phyloP scores from a whole-genome alignment of 2,329 filamentous ascomycete genomes.

The Ceratocystis huliohia region DNA sequence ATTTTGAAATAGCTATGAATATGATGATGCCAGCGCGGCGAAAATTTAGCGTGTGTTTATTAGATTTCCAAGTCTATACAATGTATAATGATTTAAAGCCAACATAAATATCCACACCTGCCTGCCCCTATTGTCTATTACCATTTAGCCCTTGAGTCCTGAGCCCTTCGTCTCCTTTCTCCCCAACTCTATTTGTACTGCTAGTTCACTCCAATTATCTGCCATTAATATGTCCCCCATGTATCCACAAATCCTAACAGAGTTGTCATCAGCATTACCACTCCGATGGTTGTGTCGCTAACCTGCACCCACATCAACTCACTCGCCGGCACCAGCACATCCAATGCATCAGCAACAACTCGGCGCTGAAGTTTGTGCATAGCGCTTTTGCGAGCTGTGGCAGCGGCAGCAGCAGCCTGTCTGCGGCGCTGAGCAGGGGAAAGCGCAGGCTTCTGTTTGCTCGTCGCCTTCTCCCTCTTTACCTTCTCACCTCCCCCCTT shows the following conservation, averaged over 20 bases:
- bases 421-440: neutral
- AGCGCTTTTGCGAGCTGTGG: neutral
- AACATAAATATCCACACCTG: neutral
- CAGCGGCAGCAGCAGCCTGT: neutral
- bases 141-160: neutral
- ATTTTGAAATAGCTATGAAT: neutral
- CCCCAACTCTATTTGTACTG: neutral
- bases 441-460: constrained; percentile 11
- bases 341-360: constrained; percentile 45
- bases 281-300: constrained; percentile 40
- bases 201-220: no score
- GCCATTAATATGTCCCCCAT: constrained; percentile 40
- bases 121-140: neutral
- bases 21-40: neutral
- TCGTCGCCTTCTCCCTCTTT: constrained; percentile 27
- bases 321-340: constrained; percentile 48
- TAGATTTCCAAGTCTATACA: neutral
- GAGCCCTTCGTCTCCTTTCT: neutral
- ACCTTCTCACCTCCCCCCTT: no score
- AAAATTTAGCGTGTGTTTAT: neutral
- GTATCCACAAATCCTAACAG: constrained; percentile 47
- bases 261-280: constrained; percentile 49
- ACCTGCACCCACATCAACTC: constrained; percentile 48
- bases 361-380: constrained; percentile 31
- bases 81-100: neutral